Conservation (phyloP, 352 stramenopile genomes). For the Peronospora belbahrii region DNA sequence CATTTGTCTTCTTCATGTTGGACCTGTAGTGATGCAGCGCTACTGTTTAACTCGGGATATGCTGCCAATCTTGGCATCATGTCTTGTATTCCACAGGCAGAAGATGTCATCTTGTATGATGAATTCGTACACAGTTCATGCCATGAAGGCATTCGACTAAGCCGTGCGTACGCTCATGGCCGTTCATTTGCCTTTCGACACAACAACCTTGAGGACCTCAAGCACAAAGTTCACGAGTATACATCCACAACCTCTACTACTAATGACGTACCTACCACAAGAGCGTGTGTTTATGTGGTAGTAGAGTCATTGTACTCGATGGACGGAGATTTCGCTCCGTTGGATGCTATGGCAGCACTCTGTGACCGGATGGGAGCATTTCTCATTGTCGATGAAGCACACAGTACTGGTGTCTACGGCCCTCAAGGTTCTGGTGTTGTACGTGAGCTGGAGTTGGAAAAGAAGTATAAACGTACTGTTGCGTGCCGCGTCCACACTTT, state of each 20-base stretch:
- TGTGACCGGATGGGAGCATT: conserved; percentile 73
- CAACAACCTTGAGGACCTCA: conserved; percentile 83
- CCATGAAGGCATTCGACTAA: conserved; percentile 89
- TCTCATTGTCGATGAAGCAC: conserved; percentile 96
- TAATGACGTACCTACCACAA: conserved; percentile 3
- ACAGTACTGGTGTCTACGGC: conserved; percentile 90
- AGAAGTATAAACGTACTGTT: conserved; percentile 59
- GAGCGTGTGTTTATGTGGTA: conserved; percentile 87
- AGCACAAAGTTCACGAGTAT: conserved; percentile 47
- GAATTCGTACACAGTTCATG: conserved; percentile 96
- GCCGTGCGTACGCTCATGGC: conserved; percentile 46
- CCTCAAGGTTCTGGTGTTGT: conserved; percentile 64
- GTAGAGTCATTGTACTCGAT: conserved; percentile 98
- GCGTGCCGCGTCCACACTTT: conserved; percentile 91
- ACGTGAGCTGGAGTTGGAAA: conserved; percentile 62
- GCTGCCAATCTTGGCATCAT: conserved; percentile 93
- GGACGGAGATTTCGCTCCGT: conserved; percentile 93
- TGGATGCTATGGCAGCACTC: conserved; percentile 79
- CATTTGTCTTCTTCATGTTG: not conserved
- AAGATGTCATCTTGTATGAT: conserved; percentile 93
- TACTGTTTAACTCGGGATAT: conserved; percentile 97
- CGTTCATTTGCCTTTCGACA: conserved; percentile 54
- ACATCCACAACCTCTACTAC: not conserved
- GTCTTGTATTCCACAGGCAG: conserved; percentile 82
- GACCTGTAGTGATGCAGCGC: conserved; percentile 60